Percentiles rank a stretch among this genome's conserved stretches.
Evolutionary conservation across 2,329 filamentous ascomycete species (phyloP).

Genomic region (Coleophoma eucalyptorum): DNA sequence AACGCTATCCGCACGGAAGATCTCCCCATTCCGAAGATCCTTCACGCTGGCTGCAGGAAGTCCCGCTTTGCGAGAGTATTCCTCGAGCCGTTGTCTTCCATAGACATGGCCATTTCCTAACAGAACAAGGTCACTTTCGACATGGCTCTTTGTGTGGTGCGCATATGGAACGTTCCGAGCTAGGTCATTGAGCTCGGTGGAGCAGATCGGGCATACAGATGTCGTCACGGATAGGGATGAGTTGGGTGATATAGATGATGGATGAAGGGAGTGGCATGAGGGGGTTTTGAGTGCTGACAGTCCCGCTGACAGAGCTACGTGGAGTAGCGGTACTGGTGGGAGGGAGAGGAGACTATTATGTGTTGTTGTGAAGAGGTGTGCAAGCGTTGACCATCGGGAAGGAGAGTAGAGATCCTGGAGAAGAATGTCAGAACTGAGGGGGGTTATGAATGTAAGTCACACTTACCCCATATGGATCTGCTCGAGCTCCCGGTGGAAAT

Average conservation of each 20-base stretch:
- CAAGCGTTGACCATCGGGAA: constrained; percentile 71
- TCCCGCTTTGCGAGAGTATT: constrained; percentile 77
- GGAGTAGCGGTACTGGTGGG: constrained; percentile 77
- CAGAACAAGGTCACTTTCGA: constrained; percentile 82
- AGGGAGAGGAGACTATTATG: constrained; percentile 84
- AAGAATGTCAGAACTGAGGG: not conserved
- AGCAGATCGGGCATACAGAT: constrained; percentile 92
- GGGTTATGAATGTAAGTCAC: not conserved
- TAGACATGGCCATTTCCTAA: constrained; percentile 87
- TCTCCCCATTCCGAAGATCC: constrained; percentile 73
- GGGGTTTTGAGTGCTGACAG: constrained; percentile 95
- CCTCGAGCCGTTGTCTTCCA: constrained; percentile 67
- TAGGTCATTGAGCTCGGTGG: constrained; percentile 88
- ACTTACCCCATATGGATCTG: constrained; percentile 48
- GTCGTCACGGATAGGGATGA: constrained; percentile 36
- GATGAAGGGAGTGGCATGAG: constrained; percentile 67
- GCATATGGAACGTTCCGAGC: constrained; percentile 89
- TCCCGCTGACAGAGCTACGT: constrained; percentile 86
- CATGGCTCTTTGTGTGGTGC: constrained; percentile 89
- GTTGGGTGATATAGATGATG: constrained; percentile 21
- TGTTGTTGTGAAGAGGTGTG: constrained; percentile 76
- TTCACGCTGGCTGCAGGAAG: constrained; percentile 63
- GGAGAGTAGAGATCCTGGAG: constrained; percentile 66
- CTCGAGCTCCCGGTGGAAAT: constrained; percentile 57
- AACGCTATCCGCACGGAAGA: constrained; percentile 57